Percentiles rank a stretch among this genome's conserved stretches.
These are phyloP conservation scores for Xylaria scruposa DNA, from an alignment of 495 filamentous ascomycete species.

Conservation along the genomic window DNA sequence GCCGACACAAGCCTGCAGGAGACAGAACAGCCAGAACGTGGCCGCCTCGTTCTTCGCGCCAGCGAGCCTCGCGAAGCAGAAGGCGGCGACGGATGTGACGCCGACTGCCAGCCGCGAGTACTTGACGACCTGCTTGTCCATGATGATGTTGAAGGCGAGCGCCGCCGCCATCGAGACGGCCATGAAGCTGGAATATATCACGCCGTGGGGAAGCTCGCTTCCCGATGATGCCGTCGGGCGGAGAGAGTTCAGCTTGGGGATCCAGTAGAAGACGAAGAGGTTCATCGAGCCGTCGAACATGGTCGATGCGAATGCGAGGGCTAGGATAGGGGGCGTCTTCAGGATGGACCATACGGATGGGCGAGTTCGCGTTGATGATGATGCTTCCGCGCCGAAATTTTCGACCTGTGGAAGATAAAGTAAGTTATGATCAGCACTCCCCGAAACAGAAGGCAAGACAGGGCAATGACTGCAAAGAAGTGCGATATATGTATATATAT, in stretches of 20 bases:
- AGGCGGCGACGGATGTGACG: constrained; percentile 43
- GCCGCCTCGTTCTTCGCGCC: constrained; percentile 47
- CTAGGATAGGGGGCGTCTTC: constrained; percentile 48
- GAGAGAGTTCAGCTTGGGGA: constrained; percentile 54
- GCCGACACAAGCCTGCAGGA: constrained; percentile 60
- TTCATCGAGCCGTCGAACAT: constrained; percentile 67
- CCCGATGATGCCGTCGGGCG: constrained; percentile 29
- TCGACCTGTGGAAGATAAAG: constrained; percentile 46
- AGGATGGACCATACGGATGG: constrained; percentile 32
- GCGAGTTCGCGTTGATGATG: not conserved
- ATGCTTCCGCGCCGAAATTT: constrained; percentile 50
- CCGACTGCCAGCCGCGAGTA: constrained; percentile 47
- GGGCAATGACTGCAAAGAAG: no score
- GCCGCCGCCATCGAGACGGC: constrained; percentile 59
- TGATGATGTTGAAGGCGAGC: constrained; percentile 50
- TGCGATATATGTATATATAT: no score
- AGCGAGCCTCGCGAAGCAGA: constrained; percentile 50
- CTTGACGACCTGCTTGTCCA: constrained; percentile 33
- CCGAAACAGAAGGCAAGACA: not conserved
- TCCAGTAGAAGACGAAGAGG: constrained; percentile 65
- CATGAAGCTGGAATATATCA: constrained; percentile 66
- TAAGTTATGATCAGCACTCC: not conserved
- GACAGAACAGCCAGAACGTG: constrained; percentile 60
- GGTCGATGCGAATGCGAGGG: constrained; percentile 56
- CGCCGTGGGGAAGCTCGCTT: constrained; percentile 57